These are phyloP conservation scores for Filobasidium wieringae DNA, from an alignment of 768 basidiomycete species.

Conservation along the genomic window DNA sequence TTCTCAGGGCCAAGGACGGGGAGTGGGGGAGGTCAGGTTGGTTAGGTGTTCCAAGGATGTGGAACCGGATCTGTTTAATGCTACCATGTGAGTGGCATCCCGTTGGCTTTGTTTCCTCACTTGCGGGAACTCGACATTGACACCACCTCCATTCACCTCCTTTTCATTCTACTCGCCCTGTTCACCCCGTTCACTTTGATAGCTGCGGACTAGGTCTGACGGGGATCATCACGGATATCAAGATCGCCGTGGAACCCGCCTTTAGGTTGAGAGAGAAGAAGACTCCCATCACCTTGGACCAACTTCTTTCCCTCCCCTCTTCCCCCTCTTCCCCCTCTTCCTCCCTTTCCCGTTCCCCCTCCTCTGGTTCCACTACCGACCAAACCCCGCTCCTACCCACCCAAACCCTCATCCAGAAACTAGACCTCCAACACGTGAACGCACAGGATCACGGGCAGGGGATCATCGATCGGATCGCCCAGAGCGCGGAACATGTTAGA, in stretches of 20 bases:
- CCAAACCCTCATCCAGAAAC: background rate
- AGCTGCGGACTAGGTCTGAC: conserved; percentile 77
- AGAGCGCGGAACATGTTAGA: conserved; percentile 72
- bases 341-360: conserved; percentile 40
- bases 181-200: background rate
- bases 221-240: conserved; percentile 61
- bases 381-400: background rate
- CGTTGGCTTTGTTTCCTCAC: background rate
- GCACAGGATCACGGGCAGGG: conserved; percentile 13
- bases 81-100: conserved; percentile 46
- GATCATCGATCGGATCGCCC: conserved; percentile 35
- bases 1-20: background rate
- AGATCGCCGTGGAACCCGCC: conserved; percentile 64
- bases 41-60: conserved; percentile 39
- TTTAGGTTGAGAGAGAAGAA: conserved; percentile 70
- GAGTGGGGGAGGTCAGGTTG: background rate
- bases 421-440: conserved; percentile 13
- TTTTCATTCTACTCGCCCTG: background rate
- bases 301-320: conserved; percentile 43
- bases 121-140: too few relatives aligned
- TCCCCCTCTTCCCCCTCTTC: conserved; percentile 49
- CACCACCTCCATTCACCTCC: too few relatives aligned
- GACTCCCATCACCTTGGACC: conserved; percentile 49
- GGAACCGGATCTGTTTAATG: conserved; percentile 65
- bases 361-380: conserved; percentile 24